These are phyloP conservation scores for Quercus rubra DNA, from an alignment of 306 rosid species.

Conservation along the genomic window DNA sequence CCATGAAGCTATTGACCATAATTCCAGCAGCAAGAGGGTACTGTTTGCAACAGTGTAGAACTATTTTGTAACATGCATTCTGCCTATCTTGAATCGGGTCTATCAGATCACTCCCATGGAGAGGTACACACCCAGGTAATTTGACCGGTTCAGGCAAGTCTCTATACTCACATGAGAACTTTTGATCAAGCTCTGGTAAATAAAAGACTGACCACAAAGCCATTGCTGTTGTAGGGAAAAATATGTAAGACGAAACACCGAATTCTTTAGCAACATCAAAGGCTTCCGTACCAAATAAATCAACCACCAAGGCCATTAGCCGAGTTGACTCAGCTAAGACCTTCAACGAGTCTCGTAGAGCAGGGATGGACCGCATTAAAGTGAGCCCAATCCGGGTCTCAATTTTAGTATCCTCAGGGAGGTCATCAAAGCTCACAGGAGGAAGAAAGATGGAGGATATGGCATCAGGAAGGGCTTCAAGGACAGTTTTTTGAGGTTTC, in stretches of 20 bases:
- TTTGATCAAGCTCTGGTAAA: slow-evolving; percentile 15
- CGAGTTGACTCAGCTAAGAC: not conserved
- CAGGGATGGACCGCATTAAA: slow-evolving; percentile 13
- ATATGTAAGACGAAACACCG: not conserved
- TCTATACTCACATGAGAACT: not conserved
- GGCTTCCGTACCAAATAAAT: slow-evolving; percentile 3
- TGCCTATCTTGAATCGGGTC: slow-evolving; percentile 15
- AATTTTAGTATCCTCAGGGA: not conserved
- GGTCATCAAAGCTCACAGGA: slow-evolving; percentile 17
- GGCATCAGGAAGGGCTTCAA: slow-evolving; percentile 2
- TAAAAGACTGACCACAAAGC: not conserved
- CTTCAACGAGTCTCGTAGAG: not conserved
- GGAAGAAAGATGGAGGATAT: slow-evolving; percentile 16
- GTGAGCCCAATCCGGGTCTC: not conserved
- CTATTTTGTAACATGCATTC: not conserved
- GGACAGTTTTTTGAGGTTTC: not conserved
- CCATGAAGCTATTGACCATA: slow-evolving; percentile 17
- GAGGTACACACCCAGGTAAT: slow-evolving; percentile 22
- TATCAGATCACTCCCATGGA: slow-evolving; percentile 8
- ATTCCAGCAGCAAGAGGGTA: not conserved
- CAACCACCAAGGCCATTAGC: slow-evolving; percentile 3
- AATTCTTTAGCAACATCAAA: slow-evolving; percentile 18
- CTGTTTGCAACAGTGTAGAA: not conserved
- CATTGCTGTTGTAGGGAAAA: not conserved
- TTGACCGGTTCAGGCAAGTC: slow-evolving; percentile 15